Percentiles rank a stretch among this genome's conserved stretches.
Evolutionary conservation across 2,329 filamentous ascomycete species (phyloP).

Genomic region (Exophiala sp.): DNA sequence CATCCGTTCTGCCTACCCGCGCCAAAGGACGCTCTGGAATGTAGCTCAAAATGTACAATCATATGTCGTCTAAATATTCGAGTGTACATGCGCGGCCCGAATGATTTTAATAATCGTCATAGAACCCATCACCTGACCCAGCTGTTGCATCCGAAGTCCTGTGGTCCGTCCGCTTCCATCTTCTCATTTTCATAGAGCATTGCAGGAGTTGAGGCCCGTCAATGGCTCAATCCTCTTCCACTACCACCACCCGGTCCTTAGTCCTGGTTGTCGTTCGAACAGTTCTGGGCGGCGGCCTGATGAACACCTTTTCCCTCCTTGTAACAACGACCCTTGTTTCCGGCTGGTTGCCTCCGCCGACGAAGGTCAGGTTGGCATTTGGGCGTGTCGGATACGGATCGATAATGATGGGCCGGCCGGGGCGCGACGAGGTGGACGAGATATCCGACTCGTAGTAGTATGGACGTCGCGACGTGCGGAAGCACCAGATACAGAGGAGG

Average conservation of each 20-base stretch:
- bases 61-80: too few species aligned
- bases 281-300: slow-evolving; percentile 39
- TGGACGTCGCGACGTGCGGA: slow-evolving; percentile 4
- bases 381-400: slow-evolving; percentile 17
- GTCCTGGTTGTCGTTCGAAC: slow-evolving; percentile 50
- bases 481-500: slow-evolving; percentile 20
- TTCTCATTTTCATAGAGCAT: too few species aligned
- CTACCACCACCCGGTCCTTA: slow-evolving; percentile 47
- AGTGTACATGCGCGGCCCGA: too few species aligned
- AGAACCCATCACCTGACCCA: too few species aligned
- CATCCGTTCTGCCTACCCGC: too few species aligned
- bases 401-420: slow-evolving; percentile 7
- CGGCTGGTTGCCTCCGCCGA: slow-evolving; percentile 18
- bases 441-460: slow-evolving; percentile 12
- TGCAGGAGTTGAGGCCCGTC: neutral
- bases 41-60: too few species aligned
- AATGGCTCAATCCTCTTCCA: slow-evolving; percentile 10
- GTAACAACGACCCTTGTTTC: slow-evolving; percentile 22
- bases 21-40: too few species aligned
- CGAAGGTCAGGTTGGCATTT: slow-evolving; percentile 19
- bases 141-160: too few species aligned
- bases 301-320: slow-evolving; percentile 14
- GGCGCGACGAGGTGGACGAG: slow-evolving; percentile 9
- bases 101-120: too few species aligned
- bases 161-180: too few species aligned